Evolutionary conservation across 2,329 filamentous ascomycete genomes (phyloP).

Genomic region (Trichoderma koningiopsis): DNA sequence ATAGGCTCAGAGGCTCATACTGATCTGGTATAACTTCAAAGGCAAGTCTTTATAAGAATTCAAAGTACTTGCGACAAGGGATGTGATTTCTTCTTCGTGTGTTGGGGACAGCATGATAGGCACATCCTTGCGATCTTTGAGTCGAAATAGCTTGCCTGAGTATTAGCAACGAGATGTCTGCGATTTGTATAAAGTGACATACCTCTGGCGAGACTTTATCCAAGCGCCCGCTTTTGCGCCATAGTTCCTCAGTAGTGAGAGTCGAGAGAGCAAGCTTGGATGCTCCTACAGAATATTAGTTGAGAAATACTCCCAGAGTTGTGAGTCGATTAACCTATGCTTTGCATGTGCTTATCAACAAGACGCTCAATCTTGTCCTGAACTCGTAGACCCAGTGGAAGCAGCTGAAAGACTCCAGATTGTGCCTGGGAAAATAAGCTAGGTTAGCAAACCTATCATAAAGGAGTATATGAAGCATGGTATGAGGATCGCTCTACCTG

Average conservation of each 20-base stretch:
- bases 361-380: constrained; percentile 84
- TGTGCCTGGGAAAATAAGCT: constrained; percentile 59
- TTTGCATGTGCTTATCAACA: constrained; percentile 86
- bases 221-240: constrained; percentile 82
- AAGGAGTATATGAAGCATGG: not conserved
- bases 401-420: constrained; percentile 86
- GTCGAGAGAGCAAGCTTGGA: constrained; percentile 82
- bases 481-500: constrained; percentile 53
- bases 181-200: not conserved
- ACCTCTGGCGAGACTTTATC: constrained; percentile 73
- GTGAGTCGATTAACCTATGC: constrained; percentile 55
- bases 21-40: constrained; percentile 85
- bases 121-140: constrained; percentile 75
- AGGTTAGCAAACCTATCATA: not conserved
- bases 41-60: constrained; percentile 87
- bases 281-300: constrained; percentile 55
- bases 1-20: constrained; percentile 47
- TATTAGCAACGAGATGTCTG: constrained; percentile 30
- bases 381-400: constrained; percentile 83
- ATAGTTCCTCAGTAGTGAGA: constrained; percentile 81
- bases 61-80: constrained; percentile 70
- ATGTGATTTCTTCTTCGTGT: constrained; percentile 95
- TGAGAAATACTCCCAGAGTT: not conserved
- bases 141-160: constrained; percentile 67
- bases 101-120: constrained; percentile 83